These are phyloP conservation scores for Phytophthora foliorum DNA, from an alignment of 352 stramenopile species.

Conservation along the genomic window DNA sequence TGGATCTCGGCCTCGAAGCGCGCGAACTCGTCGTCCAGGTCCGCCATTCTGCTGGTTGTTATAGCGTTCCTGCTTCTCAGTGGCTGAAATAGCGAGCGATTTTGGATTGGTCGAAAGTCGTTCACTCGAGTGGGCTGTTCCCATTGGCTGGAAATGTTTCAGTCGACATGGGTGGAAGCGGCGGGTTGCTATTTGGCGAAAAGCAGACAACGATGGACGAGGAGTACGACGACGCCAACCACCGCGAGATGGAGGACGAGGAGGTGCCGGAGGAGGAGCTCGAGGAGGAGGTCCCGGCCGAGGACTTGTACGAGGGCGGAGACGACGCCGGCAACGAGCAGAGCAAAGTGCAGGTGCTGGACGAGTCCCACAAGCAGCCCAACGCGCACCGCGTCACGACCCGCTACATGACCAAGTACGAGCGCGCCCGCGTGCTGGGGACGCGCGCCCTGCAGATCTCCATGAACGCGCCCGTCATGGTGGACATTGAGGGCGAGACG, in stretches of 20 bases:
- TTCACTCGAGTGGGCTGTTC: not conserved
- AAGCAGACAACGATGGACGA: constrained; percentile 72
- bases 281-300: constrained; percentile 79
- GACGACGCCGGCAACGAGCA: constrained; percentile 67
- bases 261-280: constrained; percentile 78
- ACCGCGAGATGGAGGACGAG: constrained; percentile 88
- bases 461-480: constrained; percentile 98
- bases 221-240: constrained; percentile 84
- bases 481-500: constrained; percentile 98
- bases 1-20: constrained; percentile 87
- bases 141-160: constrained; percentile 30
- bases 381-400: constrained; percentile 96
- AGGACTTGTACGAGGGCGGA: constrained; percentile 76
- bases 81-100: constrained; percentile 10
- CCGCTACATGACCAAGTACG: constrained; percentile 99
- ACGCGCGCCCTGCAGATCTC: constrained; percentile 99
- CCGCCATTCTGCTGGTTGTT: constrained; percentile 43
- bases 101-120: constrained; percentile 28
- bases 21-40: constrained; percentile 86
- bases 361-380: constrained; percentile 89
- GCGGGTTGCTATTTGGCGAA: constrained; percentile 6
- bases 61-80: constrained; percentile 6
- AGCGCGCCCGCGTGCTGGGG: constrained; percentile 97
- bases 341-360: constrained; percentile 77
- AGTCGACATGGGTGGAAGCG: constrained; percentile 36